A percentile compares a stretch with the other conserved stretches of the same genome.
Evolutionary conservation across 106 monocot genomes (phyloP).

Genomic region (Posidonia australis): DNA sequence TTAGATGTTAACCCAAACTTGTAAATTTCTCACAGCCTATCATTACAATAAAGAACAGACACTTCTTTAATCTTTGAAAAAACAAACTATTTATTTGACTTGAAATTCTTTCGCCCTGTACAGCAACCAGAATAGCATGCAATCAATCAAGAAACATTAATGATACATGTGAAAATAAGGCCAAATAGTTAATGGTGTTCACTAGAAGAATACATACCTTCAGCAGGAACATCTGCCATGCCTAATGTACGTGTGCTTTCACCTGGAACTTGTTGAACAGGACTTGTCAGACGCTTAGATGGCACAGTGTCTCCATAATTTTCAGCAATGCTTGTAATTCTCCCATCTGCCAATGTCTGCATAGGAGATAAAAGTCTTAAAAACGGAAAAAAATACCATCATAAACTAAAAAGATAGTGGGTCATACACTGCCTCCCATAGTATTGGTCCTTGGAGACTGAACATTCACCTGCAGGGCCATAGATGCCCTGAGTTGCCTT

Average conservation of each 20-base stretch:
- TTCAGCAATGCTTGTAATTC: slow-evolving; percentile 21
- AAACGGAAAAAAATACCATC: neutral
- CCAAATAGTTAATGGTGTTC: neutral
- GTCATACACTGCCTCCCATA: slow-evolving; percentile 7
- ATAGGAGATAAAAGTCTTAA: slow-evolving; percentile 4
- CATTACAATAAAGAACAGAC: no score
- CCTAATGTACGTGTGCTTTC: neutral
- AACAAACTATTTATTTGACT: no score
- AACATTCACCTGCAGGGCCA: slow-evolving; percentile 50
- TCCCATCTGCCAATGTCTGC: slow-evolving; percentile 29
- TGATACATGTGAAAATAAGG: no score
- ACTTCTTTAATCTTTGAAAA: no score
- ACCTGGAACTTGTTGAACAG: slow-evolving; percentile 20
- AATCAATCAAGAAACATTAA: no score
- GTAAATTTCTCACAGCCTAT: no score
- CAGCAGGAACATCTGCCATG: slow-evolving; percentile 8
- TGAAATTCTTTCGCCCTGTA: no score
- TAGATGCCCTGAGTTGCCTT: slow-evolving; percentile 55
- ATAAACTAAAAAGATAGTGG: neutral
- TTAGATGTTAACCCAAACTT: no score
- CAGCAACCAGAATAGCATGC: neutral
- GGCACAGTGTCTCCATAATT: slow-evolving; percentile 61
- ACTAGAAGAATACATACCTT: slow-evolving; percentile 14
- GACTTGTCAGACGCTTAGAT: slow-evolving; percentile 31
- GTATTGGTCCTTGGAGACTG: slow-evolving; percentile 19